Percentiles rank a stretch among this genome's conserved stretches.
These are phyloP conservation scores for Porcisia hertigi DNA, from an alignment of 208 protist genomes.

Conservation along the genomic window DNA sequence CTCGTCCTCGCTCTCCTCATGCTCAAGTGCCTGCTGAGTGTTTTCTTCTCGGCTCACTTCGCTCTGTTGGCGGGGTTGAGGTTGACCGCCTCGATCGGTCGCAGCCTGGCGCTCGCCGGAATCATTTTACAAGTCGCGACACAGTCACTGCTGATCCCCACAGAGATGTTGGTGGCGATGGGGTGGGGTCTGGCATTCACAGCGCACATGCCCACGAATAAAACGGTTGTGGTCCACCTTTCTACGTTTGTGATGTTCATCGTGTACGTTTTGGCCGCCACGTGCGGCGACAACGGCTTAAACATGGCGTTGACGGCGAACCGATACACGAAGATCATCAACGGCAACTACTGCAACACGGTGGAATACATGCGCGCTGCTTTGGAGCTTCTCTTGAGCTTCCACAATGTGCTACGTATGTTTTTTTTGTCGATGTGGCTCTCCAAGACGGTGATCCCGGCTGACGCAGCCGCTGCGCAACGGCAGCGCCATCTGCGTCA, in stretches of 20 bases:
- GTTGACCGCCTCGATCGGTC: background rate
- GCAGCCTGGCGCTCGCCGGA: constrained; percentile 23
- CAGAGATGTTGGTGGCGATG: constrained; percentile 55
- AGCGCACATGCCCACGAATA: constrained; percentile 21
- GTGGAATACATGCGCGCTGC: constrained; percentile 29
- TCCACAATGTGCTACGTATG: constrained; percentile 45
- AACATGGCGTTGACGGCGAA: constrained; percentile 34
- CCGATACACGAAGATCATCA: constrained; percentile 5
- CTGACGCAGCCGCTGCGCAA: constrained; percentile 24
- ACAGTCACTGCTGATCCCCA: constrained; percentile 34
- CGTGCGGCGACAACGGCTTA: constrained; percentile 21
- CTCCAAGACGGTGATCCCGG: constrained; percentile 25
- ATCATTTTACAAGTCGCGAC: constrained; percentile 31
- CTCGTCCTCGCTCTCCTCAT: constrained; percentile 37
- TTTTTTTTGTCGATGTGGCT: constrained; percentile 27
- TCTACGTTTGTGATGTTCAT: constrained; percentile 39
- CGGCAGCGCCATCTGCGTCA: constrained; percentile 19
- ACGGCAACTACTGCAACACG: constrained; percentile 12
- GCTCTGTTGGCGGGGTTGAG: constrained; percentile 11
- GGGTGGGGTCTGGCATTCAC: constrained; percentile 69
- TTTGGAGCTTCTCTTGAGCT: constrained; percentile 17
- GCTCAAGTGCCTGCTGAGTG: constrained; percentile 38
- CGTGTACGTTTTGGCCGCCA: constrained; percentile 29
- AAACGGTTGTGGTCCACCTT: constrained; percentile 38
- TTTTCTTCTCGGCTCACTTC: constrained; percentile 37